Base-by-base conservation (phyloP, 768 basidiomycete genomes). In the Suillus placidus region DNA sequence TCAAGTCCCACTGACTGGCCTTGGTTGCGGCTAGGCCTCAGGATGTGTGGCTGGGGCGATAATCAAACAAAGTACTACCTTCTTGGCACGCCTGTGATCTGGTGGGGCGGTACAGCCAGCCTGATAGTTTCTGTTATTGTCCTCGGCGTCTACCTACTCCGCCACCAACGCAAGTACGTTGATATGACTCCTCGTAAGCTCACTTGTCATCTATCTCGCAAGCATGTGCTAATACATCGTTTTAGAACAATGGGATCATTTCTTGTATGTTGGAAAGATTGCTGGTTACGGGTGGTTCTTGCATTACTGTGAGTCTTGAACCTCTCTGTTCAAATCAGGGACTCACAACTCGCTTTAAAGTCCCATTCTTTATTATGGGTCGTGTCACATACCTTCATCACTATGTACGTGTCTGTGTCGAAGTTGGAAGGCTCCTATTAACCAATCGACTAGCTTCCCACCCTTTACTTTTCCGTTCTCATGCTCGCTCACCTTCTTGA, bases 11-110 rank as follows among this genome's bases (percentile, higher is more conserved):
- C 85, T 45, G 96, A 99, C 72, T 99, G 97, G 97, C 97, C 97
- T 0, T 89, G 92, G 80, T 81, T 98, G 47, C 88, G 87, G 55
- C 84, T 96, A 18, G 97, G 97, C 30, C 78, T 99, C 73, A 86
- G 97, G 23, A 99, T 99, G 97, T 97, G 96, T 71, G 97, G 95
- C 0, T 99, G 97, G 97, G 92, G 89, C 3, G 91, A 95, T 67
- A 68, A 73, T 9, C 93, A 94, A 74, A 80, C 87, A 69, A 99
- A 99, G 79, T 99, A 93, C 74, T 99, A 98, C 76, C 83, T 99
- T 43, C 81, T 96, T 65, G 95, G 95, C 3, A 94, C 91, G n/a
- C 95, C 97, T 0, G 69, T 97, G 66, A 87, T 97, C 55, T 97
- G 95, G 90, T 97, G 95, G 95, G 88, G 87, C 34, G 84, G 90